Percentiles rank a stretch among this genome's conserved stretches.
Conservation (phyloP, 2,329 filamentous ascomycete species). For the Fusarium equiseti region DNA sequence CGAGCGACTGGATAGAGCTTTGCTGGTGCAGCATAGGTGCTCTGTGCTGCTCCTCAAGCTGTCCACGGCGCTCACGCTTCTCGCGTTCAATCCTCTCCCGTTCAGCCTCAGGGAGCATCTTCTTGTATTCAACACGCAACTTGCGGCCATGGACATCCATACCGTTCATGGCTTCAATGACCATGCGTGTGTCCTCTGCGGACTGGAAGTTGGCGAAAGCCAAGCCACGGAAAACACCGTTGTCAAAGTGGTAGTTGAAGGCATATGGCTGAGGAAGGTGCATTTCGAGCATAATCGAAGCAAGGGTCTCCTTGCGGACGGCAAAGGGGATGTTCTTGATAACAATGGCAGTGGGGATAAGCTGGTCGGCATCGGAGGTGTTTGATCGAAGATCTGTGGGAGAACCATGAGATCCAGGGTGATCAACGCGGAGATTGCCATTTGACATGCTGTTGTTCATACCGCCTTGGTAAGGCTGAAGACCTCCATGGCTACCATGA, state of each 20-base stretch:
- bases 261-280: conserved; percentile 94
- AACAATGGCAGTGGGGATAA: conserved; percentile 97
- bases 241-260: conserved; percentile 99
- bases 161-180: conserved; percentile 95
- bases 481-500: conserved; percentile 53
- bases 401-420: conserved; percentile 55
- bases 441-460: conserved; percentile 55
- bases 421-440: conserved; percentile 59
- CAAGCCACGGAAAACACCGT: conserved; percentile 93
- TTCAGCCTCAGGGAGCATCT: conserved; percentile 96
- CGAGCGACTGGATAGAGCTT: conserved; percentile 85
- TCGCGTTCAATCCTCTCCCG: conserved; percentile 96
- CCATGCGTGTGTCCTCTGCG: conserved; percentile 89
- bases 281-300: conserved; percentile 93
- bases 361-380: conserved; percentile 77
- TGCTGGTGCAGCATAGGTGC: conserved; percentile 83
- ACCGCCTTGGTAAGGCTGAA: conserved; percentile 53
- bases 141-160: conserved; percentile 96
- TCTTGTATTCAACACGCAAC: conserved; percentile 97
- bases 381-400: conserved; percentile 57
- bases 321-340: conserved; percentile 99
- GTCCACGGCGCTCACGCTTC: conserved; percentile 94
- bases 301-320: conserved; percentile 95
- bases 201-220: conserved; percentile 99
- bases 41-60: conserved; percentile 96